Evolutionary conservation across 75 land plant genomes (phyloP), one percentile per base, ranked within the genome.

Genomic region (Azolla pinnata): DNA sequence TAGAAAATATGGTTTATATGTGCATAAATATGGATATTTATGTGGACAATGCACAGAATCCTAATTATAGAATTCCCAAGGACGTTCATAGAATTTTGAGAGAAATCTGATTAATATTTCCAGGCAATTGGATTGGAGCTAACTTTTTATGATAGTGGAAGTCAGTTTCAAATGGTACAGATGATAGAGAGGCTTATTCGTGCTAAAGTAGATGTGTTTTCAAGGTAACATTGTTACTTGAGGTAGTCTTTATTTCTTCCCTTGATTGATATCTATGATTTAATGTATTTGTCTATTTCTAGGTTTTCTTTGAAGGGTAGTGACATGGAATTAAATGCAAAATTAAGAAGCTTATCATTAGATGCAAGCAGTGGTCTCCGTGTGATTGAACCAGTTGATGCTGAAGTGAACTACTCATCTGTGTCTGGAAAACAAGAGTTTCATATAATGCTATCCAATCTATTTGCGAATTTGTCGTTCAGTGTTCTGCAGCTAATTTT

Each of bases 61-160:
- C n/a, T n/a, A n/a, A n/a, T n/a, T n/a, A n/a, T n/a, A n/a, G n/a
- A n/a, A n/a, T n/a, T n/a, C n/a, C n/a, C n/a, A n/a, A n/a, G n/a
- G n/a, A n/a, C n/a, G n/a, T n/a, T n/a, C n/a, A n/a, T n/a, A n/a
- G n/a, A n/a, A n/a, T 24, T 51, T 5, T 51, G 24, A 51, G 7
- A 51, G n/a, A 8, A 5, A 51, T 10, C 29, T 44, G 27, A 28
- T 52, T 25, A 31, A 56, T 64, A 4, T 18, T 4, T 46, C 23
- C 75, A 93, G 99, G 99, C 96, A 59, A 81, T 93, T 77, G 90
- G 87, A 33, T 96, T 96, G 48, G 99, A 93, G 61, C 84, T 93
- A 54, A 83, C 86, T 33, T 81, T 93, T 59, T 85, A 81, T 53
- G 81, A 67, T 66, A 73, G 77, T 35, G 69, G 79, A 29, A 77